These are phyloP conservation scores for Pseudogymnoascus pannorum DNA, from an alignment of 2,329 filamentous ascomycete species.

Conservation along the genomic window DNA sequence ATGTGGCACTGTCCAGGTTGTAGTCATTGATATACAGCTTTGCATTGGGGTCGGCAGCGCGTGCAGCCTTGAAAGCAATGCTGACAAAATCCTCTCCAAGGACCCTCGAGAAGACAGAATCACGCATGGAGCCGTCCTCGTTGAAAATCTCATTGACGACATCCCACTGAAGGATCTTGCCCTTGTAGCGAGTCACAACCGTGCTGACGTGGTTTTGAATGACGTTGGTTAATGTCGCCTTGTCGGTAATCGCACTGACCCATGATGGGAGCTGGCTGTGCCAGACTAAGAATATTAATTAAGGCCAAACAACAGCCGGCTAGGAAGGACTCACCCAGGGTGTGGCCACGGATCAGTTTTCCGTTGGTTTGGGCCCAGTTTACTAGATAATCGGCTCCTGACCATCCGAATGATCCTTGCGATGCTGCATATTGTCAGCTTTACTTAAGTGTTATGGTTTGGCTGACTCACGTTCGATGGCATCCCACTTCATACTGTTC, in stretches of 20 bases:
- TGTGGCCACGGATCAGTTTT: slow-evolving; percentile 57
- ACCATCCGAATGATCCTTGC: slow-evolving; percentile 47
- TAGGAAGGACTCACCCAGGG: slow-evolving; percentile 33
- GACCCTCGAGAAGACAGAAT: slow-evolving; percentile 57
- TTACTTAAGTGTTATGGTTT: background rate
- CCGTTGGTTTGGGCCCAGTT: slow-evolving; percentile 49
- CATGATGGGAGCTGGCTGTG: slow-evolving; percentile 52
- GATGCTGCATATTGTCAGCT: slow-evolving; percentile 16
- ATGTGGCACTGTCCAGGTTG: slow-evolving; percentile 53
- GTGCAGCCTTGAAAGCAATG: slow-evolving; percentile 56
- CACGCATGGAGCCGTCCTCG: slow-evolving; percentile 38
- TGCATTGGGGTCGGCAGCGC: slow-evolving; percentile 53
- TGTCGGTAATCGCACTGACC: slow-evolving; percentile 50
- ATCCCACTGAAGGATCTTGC: slow-evolving; percentile 56
- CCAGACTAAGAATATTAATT: slow-evolving; percentile 38
- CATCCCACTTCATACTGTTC: slow-evolving; percentile 66
- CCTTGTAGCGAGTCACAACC: slow-evolving; percentile 51
- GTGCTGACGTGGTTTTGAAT: slow-evolving; percentile 54
- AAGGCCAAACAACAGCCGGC: background rate
- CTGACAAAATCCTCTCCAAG: slow-evolving; percentile 63
- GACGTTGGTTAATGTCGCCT: slow-evolving; percentile 43
- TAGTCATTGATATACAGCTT: slow-evolving; percentile 68
- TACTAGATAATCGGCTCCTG: slow-evolving; percentile 49
- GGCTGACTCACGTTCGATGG: slow-evolving; percentile 35
- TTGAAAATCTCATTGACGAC: slow-evolving; percentile 60